Base-by-base conservation (phyloP, 2,329 filamentous ascomycete genomes). In the Fusarium sp. region DNA sequence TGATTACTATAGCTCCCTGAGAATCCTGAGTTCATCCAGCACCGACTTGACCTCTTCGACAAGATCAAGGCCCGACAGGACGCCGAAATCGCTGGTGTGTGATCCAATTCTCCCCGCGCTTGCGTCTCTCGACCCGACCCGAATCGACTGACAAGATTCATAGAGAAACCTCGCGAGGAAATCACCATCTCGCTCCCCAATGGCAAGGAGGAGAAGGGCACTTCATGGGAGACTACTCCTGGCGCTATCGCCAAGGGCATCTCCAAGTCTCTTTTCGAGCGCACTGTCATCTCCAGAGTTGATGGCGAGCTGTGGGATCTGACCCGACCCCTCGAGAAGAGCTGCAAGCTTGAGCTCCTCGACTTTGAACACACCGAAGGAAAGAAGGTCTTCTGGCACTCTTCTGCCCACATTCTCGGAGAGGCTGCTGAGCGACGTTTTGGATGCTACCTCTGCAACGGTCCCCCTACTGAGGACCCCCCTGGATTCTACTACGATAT, bases 351-450 rank as follows among this genome's bases (percentile, higher is more conserved):
- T 28, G 92, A 94, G 76, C 86, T 98, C 55, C 86, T 98, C 68
- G 90, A 92, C 69, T 99, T 98, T 74, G 90, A 93, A 33, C 73
- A 81, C 54, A 74, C 76, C 18, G 80, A 81, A 72, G 80, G 93
- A 75, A 94, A 96, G 83, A 93, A 93, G 79, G 95, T 98, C 58
- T 99, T 98, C 84, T 99, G 95, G 95, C 96, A 98, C 81, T 97
- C 93, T 21, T 95, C 92, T 75, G 96, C 96, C 43, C 96, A 99
- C 80, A 91, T 97, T 70, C 88, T 99, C n/a, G 96, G 96, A 73
- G 96, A 98, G 82, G 94, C 94, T 63, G 92, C 92, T 49, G 96
- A 99, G 82, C 88, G 92, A 77, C 88, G 94, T 75, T 99, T 94
- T 77, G 93, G 94, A 63, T 98, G 95, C 82, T 91, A 93, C 74